These are phyloP conservation scores for Aaosphaeria pasadenensis DNA, from an alignment of 2,329 filamentous ascomycete species.

Conservation along the genomic window DNA sequence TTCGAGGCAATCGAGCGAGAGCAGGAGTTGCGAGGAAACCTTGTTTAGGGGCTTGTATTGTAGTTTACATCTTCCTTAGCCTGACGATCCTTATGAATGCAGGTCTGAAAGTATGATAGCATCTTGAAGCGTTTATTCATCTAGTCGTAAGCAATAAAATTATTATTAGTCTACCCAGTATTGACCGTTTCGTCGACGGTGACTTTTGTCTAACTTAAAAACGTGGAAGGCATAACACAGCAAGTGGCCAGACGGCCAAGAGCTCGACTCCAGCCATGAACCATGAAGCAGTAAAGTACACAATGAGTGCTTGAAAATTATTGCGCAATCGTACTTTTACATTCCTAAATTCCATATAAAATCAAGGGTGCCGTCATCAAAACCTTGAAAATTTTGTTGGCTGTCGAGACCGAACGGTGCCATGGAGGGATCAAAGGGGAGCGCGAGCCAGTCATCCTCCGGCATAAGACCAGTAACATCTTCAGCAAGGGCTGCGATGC, in stretches of 20 bases:
- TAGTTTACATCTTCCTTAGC: not conserved
- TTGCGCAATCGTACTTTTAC: not conserved
- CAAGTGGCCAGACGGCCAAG: too few species aligned
- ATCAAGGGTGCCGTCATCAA: conserved; percentile 37
- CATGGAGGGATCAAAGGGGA: conserved; percentile 40
- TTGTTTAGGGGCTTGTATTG: conserved; percentile 38
- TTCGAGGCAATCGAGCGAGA: conserved; percentile 96
- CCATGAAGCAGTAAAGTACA: too few species aligned
- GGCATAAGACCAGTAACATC: conserved; percentile 34
- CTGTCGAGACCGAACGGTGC: conserved; percentile 36
- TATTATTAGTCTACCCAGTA: too few species aligned
- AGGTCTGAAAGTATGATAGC: too few species aligned
- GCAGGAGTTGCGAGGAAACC: conserved; percentile 80
- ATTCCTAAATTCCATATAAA: conserved; percentile 39
- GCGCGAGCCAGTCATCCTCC: conserved; percentile 37
- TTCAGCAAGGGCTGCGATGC: conserved; percentile 31
- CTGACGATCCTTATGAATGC: too few species aligned
- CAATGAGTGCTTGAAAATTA: too few species aligned
- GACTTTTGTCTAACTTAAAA: not conserved
- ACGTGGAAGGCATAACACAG: too few species aligned
- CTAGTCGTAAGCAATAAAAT: too few species aligned
- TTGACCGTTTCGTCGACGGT: not conserved
- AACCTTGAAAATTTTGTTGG: conserved; percentile 34
- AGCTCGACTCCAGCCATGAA: too few species aligned
- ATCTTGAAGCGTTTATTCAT: too few species aligned